A percentile compares a stretch with the other conserved stretches of the same genome.
These are phyloP conservation scores for Skeletonema menzelii DNA, from an alignment of 108 stramenopile genomes.

Conservation along the genomic window DNA sequence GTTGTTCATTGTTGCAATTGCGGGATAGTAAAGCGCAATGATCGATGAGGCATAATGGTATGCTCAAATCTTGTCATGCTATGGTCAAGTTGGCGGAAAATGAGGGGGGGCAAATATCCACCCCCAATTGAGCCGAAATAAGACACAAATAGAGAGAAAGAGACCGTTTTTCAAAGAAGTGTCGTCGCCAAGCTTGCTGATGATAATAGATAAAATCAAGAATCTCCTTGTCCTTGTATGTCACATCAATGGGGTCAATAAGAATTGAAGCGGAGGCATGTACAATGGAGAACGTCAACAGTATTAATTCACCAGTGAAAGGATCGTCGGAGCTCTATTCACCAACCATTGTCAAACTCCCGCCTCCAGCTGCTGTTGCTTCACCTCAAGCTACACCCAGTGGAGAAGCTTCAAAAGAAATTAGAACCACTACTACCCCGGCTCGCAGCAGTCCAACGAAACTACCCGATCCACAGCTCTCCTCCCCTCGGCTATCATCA, in stretches of 20 bases:
- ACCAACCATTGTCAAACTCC: background rate
- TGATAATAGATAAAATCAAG: too few species aligned
- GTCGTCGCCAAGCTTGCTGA: too few species aligned
- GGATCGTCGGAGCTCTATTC: background rate
- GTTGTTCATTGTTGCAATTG: background rate
- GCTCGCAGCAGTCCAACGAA: background rate
- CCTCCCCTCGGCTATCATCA: conserved; percentile 57
- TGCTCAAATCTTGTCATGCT: too few species aligned
- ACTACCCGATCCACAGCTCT: conserved; percentile 1
- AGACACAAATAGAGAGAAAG: too few species aligned
- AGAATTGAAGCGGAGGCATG: too few species aligned
- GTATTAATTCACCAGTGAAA: background rate
- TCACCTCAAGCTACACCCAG: background rate
- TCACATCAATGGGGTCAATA: too few species aligned
- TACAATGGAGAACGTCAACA: background rate
- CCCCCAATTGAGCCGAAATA: too few species aligned
- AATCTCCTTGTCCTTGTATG: too few species aligned
- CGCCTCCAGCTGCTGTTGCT: background rate
- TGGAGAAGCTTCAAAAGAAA: background rate
- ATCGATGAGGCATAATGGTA: too few species aligned
- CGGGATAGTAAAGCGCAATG: background rate
- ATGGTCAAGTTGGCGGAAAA: too few species aligned
- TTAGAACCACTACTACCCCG: background rate
- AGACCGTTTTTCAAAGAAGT: too few species aligned
- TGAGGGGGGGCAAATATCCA: too few species aligned